Evolutionary conservation across 345 rosid species (phyloP).

Genomic region (Nephelium lappaceum): DNA sequence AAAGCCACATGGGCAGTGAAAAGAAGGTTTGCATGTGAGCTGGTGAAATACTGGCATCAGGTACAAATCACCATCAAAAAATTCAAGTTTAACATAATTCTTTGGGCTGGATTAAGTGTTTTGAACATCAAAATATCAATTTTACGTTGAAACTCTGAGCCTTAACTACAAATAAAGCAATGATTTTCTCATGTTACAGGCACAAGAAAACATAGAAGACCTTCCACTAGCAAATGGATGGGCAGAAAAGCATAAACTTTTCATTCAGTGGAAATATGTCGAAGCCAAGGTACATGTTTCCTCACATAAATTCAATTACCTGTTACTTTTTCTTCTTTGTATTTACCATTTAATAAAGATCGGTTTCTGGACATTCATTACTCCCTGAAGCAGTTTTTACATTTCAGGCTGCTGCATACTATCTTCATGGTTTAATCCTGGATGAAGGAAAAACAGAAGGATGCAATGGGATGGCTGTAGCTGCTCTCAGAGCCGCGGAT

Average conservation of each 20-base stretch:
- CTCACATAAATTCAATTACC: neutral
- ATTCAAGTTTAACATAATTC: no score
- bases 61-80: constrained; percentile 34
- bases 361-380: neutral
- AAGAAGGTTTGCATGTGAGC: constrained; percentile 97
- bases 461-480: constrained; percentile 54
- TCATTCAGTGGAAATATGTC: constrained; percentile 56
- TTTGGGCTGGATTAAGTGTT: no score
- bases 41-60: constrained; percentile 99
- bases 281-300: constrained; percentile 56
- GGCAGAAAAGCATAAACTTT: constrained; percentile 69
- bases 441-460: constrained; percentile 65
- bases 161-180: neutral
- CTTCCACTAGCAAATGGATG: constrained; percentile 63
- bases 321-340: no score
- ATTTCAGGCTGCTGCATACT: constrained; percentile 68
- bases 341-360: no score
- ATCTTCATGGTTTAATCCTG: constrained; percentile 65
- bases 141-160: no score
- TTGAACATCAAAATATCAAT: no score
- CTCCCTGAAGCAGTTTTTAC: no score
- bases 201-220: constrained; percentile 53
- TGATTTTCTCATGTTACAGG: constrained; percentile 37
- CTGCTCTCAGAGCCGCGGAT: constrained; percentile 67
- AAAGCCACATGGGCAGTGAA: constrained; percentile 99